These are phyloP conservation scores for sunflower (Helianthus annuus) DNA, from an alignment of 129 eudicot genomes.

Conservation along the genomic window DNA sequence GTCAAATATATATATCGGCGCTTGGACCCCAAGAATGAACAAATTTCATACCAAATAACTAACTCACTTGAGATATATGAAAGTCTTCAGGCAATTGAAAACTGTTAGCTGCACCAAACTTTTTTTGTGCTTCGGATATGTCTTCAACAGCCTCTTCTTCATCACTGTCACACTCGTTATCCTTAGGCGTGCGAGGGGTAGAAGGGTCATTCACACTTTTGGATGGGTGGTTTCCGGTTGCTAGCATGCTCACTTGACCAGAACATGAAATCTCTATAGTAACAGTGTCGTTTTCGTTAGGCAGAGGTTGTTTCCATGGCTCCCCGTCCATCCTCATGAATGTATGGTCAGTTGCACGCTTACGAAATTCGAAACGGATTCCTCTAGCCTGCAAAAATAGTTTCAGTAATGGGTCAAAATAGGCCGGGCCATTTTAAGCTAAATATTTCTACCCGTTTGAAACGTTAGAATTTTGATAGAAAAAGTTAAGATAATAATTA, in stretches of 20 bases:
- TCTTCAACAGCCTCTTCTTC: conserved; percentile 41
- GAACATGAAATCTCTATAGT: conserved; percentile 59
- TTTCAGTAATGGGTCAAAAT: neutral
- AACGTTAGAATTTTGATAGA: neutral
- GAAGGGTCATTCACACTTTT: conserved; percentile 50
- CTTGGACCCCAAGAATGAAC: conserved; percentile 11
- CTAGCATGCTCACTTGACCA: conserved; percentile 66
- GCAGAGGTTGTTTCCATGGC: conserved; percentile 88
- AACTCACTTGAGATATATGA: conserved; percentile 47
- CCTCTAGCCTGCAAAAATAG: conserved; percentile 44
- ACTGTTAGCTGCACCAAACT: conserved; percentile 71
- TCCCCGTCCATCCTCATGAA: conserved; percentile 83
- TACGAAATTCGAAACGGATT: conserved; percentile 64
- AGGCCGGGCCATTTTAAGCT: neutral
- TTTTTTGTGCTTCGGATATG: conserved; percentile 52
- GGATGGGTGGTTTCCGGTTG: conserved; percentile 39
- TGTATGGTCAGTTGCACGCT: conserved; percentile 58
- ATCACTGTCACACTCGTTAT: conserved; percentile 34
- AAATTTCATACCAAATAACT: conserved; percentile 24
- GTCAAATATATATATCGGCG: neutral
- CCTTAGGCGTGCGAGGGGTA: conserved; percentile 48
- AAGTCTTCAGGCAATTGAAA: conserved; percentile 59
- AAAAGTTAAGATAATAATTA: neutral
- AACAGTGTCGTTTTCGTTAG: conserved; percentile 58
- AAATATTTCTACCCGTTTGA: neutral